These are phyloP conservation scores for Ophiostoma sp. DNA, from an alignment of 2,329 filamentous ascomycete species.

Conservation along the genomic window DNA sequence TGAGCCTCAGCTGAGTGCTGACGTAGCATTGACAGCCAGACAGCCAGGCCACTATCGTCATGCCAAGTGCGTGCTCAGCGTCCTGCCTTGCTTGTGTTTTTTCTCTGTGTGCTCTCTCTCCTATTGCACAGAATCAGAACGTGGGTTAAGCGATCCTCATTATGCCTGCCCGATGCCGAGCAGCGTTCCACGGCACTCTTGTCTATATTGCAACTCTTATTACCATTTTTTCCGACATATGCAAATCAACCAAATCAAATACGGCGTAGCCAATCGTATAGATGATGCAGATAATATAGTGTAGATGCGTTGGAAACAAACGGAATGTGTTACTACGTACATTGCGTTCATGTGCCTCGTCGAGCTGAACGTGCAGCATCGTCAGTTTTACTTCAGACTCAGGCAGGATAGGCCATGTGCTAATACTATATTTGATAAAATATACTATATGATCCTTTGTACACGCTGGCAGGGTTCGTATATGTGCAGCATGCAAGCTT, in stretches of 20 bases:
- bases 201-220: conserved; percentile 9
- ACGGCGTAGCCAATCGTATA: too few relatives aligned
- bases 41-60: background rate
- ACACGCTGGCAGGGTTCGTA: conserved; percentile 1
- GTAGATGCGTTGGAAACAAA: too few relatives aligned
- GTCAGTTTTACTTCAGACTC: too few relatives aligned
- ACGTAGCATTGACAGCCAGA: background rate
- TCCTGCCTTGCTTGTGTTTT: background rate
- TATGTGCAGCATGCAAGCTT: conserved; percentile 10
- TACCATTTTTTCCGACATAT: background rate
- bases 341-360: too few relatives aligned
- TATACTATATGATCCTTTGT: background rate
- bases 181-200: conserved; percentile 3
- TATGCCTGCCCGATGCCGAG: background rate
- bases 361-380: too few relatives aligned
- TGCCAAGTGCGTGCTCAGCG: background rate
- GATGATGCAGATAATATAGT: too few relatives aligned
- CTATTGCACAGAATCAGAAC: background rate
- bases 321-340: too few relatives aligned
- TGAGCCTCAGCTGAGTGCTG: conserved; percentile 5
- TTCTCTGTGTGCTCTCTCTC: background rate
- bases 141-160: background rate
- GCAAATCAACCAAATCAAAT: background rate
- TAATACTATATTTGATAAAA: background rate
- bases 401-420: background rate